Conservation (phyloP, 495 filamentous ascomycete species). For the Aspergillus baeticus region DNA sequence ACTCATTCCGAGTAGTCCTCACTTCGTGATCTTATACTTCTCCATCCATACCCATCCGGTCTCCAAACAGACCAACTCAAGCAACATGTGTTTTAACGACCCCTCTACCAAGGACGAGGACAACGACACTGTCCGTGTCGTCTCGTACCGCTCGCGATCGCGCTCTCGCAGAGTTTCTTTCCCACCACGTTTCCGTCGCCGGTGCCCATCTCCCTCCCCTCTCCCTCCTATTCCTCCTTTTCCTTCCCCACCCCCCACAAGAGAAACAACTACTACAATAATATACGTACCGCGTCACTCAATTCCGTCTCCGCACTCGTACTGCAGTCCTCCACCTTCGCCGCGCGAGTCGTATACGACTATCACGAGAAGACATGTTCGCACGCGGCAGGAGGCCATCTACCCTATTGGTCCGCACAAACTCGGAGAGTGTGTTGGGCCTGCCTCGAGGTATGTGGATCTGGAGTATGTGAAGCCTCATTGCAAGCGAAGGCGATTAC, state of each 20-base stretch:
- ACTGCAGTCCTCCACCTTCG: conserved; percentile 6
- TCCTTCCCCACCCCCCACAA: neutral
- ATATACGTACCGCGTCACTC: conserved; percentile 6
- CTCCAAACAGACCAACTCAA: no score
- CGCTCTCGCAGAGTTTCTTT: conserved; percentile 10
- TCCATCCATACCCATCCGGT: no score
- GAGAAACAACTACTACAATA: conserved; percentile 1
- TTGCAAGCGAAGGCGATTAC: neutral
- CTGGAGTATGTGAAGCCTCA: conserved; percentile 15
- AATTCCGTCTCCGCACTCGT: neutral
- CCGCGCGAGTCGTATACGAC: conserved; percentile 19
- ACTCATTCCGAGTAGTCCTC: neutral
- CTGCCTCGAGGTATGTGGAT: conserved; percentile 8
- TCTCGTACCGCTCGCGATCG: conserved; percentile 8
- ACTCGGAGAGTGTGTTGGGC: conserved; percentile 6
- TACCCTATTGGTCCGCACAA: conserved; percentile 1
- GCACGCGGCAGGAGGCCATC: conserved; percentile 15
- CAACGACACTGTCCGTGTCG: conserved; percentile 16
- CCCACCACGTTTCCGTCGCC: conserved; percentile 8
- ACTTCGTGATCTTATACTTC: neutral
- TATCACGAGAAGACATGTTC: conserved; percentile 10
- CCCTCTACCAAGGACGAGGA: conserved; percentile 11
- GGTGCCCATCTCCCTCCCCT: neutral
- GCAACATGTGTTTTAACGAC: conserved; percentile 19
- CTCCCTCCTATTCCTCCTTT: neutral